Evolutionary conservation across 805 yeast genomes (phyloP), one percentile per base, ranked within the genome.

Genomic region (Myxozyma kluyveri): DNA sequence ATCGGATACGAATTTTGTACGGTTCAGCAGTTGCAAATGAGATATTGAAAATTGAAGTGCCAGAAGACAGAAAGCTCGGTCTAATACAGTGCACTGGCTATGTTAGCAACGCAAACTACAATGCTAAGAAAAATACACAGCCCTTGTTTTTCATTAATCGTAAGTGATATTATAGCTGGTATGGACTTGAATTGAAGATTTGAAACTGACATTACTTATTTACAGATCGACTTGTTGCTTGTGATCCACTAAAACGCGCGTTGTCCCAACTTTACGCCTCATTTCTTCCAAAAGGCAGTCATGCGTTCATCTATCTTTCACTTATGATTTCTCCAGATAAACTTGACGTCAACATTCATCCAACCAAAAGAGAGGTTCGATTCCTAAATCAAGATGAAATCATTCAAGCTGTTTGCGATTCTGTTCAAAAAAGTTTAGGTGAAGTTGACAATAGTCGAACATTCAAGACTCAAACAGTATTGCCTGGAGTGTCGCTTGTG

Each of bases 261-360:
- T 63, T 93, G 0, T 67, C 71, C 23, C 79, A 83, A 32, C 71
- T 83, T 0, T 89, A 82, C 63, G 74, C 81, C 18, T 68, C 77
- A 2, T 86, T 78, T 64, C 68, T 91, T 18, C 96, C 97, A 0
- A 86, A 84, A 60, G 95, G 95, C 0, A 74, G 74, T 40, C 80
- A 76, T 59, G 84, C 95, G 0, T 93, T 93, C 65, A 75, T 87
- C 0, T 93, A 89, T 67, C 52, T 93, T 47, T 75, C 86, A 43
- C 65, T 93, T n/a, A 71, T 72, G 18, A 80, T 93, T 1, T 72
- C 75, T 21, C 86, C 96, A 0, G 70, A 69, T 31, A 82, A 83
- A 54, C 75, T 93, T 5, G 99, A 93, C 66, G 98, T 93, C 14
- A 93, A 93, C 65, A 83, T 93, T 12, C 99, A 93, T 65, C 99